Base-by-base conservation (phyloP, 2,329 filamentous ascomycete species). In the Cladophialophora immunda region DNA sequence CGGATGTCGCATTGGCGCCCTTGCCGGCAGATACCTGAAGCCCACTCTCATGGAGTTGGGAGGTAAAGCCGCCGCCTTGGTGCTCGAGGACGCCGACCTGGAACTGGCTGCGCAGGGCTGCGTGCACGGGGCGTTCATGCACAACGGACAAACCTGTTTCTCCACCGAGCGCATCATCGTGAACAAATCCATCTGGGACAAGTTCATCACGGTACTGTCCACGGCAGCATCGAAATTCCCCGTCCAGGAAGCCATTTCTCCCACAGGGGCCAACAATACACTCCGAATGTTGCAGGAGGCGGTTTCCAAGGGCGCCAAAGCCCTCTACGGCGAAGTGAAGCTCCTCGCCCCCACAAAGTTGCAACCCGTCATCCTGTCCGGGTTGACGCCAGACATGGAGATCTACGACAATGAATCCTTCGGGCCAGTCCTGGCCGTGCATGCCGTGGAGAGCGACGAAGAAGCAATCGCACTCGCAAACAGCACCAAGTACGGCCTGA, bases 331-430 rank as follows among this genome's bases (percentile, higher is more conserved):
- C 87, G 77, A 85, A 5, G 67, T 72, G 84, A 32, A 97, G 93
- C 1, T 30, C 88, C 89, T 75, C 92, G 93, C 41, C 6, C 55
- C 45, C 64, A 96, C 96, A 81, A 97, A 90, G 76, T 88, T 97
- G 69, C 88, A 88, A 75, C 94, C 94, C 15, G 93, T 91, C 6
- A 85, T 97, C 25, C 83, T 97, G 65, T 90, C 87, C 13, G 86
- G 89, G 71, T 92, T 94, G 68, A 87, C 93, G 9, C 38, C 97
- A 80, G 84, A 83, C 68, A 96, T 96, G 93, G 81, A 82, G 4
- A 90, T 96, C 68, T 97, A 97, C 92, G 92, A 84, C 22, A 92
- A 97, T 71, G 94, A 97, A 82, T 97, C 93, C 0, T 97, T 97
- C 75, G 94, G 94, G 0, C 94, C 94, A 0, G 88, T 97, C 25